These are phyloP conservation scores for Skeletonema costatum DNA, from an alignment of 108 stramenopile species.

Conservation along the genomic window DNA sequence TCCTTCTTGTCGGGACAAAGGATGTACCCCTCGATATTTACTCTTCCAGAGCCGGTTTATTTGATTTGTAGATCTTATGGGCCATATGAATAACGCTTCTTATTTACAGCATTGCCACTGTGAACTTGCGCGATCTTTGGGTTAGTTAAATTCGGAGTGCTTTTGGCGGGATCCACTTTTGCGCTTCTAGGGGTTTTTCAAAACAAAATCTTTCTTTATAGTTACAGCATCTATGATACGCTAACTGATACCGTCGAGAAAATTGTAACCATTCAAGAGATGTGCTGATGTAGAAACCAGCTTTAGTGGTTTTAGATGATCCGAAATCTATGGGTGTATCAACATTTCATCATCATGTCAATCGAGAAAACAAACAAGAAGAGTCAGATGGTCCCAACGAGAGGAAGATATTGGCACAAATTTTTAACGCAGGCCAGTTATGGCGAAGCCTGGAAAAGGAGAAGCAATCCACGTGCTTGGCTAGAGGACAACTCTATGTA, in stretches of 20 bases:
- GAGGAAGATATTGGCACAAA: conserved; percentile 40
- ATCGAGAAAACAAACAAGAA: not conserved
- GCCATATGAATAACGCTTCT: conserved; percentile 78
- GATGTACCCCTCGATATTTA: conserved; percentile 46
- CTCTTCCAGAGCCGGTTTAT: conserved; percentile 59
- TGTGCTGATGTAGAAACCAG: conserved; percentile 67
- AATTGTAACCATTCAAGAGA: conserved; percentile 53
- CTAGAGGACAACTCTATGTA: conserved; percentile 15
- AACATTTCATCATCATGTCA: conserved; percentile 50
- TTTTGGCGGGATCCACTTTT: conserved; percentile 55
- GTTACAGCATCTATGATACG: conserved; percentile 53
- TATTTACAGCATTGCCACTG: conserved; percentile 71
- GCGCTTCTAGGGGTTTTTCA: conserved; percentile 22
- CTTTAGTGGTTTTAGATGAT: conserved; percentile 57
- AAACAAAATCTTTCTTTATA: conserved; percentile 46
- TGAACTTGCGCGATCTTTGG: conserved; percentile 79
- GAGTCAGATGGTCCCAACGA: not conserved
- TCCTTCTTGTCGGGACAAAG: conserved; percentile 22
- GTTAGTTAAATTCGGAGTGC: conserved; percentile 68
- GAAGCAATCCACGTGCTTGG: conserved; percentile 30
- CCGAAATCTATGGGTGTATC: conserved; percentile 68
- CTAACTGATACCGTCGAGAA: conserved; percentile 72
- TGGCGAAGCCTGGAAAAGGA: conserved; percentile 27
- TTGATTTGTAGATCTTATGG: conserved; percentile 68
- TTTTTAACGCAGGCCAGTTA: conserved; percentile 37